phyloP scores from a whole-genome alignment of 2,329 filamentous ascomycete genomes.

The Phyllosticta capitalensis region DNA sequence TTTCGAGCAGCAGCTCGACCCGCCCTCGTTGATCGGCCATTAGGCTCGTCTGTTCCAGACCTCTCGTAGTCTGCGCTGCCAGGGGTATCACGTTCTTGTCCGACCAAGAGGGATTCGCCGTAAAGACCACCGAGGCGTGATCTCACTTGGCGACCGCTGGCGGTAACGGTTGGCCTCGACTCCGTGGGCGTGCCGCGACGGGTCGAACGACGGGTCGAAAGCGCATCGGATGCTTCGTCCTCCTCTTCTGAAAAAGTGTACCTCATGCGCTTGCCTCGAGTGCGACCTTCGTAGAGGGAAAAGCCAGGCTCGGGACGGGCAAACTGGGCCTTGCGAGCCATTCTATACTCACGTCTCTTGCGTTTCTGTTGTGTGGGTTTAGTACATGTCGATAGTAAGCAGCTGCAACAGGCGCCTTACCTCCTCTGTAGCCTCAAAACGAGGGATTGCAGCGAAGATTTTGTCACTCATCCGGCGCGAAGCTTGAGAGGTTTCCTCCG shows the following conservation, averaged over 20 bases:
- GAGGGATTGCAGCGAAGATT: constrained; percentile 70
- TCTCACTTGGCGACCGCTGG: constrained; percentile 77
- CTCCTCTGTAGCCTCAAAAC: constrained; percentile 89
- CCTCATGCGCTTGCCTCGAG: constrained; percentile 88
- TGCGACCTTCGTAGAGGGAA: constrained; percentile 91
- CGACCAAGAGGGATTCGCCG: constrained; percentile 50
- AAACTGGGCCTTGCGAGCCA: constrained; percentile 78
- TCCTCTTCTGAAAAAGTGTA: constrained; percentile 94
- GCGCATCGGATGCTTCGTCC: constrained; percentile 52
- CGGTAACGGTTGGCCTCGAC: constrained; percentile 58
- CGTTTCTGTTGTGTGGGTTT: constrained; percentile 57
- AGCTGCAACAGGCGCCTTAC: constrained; percentile 38
- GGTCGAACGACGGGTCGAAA: constrained; percentile 54
- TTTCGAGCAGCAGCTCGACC: constrained; percentile 20
- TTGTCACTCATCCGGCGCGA: constrained; percentile 68
- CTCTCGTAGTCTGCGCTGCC: constrained; percentile 36
- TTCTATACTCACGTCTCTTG: constrained; percentile 82
- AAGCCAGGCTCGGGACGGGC: constrained; percentile 79
- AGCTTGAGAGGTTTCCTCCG: constrained; percentile 69
- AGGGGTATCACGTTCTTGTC: constrained; percentile 32
- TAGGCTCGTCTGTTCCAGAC: constrained; percentile 35
- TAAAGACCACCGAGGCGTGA: constrained; percentile 55
- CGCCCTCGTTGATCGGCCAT: constrained; percentile 35
- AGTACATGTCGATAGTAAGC: background rate
- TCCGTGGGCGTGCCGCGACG: constrained; percentile 69